These are phyloP conservation scores for Plasmodium fragile DNA, from an alignment of 169 alveolate genomes.

Conservation along the genomic window DNA sequence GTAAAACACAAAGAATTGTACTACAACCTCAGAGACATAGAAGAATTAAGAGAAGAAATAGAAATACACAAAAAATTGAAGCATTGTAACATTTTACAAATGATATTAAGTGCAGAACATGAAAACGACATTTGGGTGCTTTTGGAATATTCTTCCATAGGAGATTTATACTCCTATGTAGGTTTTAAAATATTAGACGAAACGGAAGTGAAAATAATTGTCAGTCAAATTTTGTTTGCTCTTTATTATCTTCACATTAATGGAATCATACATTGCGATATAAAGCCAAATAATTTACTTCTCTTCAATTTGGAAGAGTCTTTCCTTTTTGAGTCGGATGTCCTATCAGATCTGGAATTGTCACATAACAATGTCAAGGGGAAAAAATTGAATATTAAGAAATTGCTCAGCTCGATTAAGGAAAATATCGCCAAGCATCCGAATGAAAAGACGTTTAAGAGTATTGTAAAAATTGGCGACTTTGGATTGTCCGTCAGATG, in stretches of 20 bases:
- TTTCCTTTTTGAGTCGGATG: not conserved
- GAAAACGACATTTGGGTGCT: conserved; percentile 76
- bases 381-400: conserved; percentile 26
- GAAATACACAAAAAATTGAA: conserved; percentile 68
- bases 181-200: conserved; percentile 76
- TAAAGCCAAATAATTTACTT: conserved; percentile 85
- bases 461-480: conserved; percentile 48
- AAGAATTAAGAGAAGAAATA: conserved; percentile 42
- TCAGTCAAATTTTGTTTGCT: conserved; percentile 82
- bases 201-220: conserved; percentile 78
- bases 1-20: conserved; percentile 59
- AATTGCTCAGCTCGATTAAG: conserved; percentile 37
- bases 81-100: conserved; percentile 53
- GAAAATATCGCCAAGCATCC: conserved; percentile 1
- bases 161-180: conserved; percentile 71
- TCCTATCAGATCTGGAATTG: not conserved
- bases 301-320: conserved; percentile 75
- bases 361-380: not conserved
- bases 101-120: conserved; percentile 76
- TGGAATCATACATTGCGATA: conserved; percentile 84
- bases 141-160: conserved; percentile 76
- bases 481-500: conserved; percentile 73
- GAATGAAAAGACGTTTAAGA: conserved; percentile 9
- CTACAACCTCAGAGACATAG: conserved; percentile 20
- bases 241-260: conserved; percentile 82